These are phyloP conservation scores for Colletotrichum limetticola DNA, from an alignment of 2,329 filamentous ascomycete species.

Conservation along the genomic window DNA sequence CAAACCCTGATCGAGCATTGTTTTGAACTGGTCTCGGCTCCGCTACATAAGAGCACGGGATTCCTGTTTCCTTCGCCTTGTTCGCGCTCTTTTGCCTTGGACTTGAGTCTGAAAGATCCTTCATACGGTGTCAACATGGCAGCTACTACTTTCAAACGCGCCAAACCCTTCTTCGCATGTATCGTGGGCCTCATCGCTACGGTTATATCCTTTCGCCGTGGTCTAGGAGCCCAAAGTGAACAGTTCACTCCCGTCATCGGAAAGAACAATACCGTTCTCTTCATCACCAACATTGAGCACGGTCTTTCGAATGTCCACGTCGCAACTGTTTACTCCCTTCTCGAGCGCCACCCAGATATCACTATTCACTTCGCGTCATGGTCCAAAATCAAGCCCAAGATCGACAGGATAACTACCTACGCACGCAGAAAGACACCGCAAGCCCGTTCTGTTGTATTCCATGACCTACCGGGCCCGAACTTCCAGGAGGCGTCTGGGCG, in stretches of 20 bases:
- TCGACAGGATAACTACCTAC: constrained; percentile 30
- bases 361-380: constrained; percentile 50
- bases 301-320: constrained; percentile 51
- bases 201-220: background rate
- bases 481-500: constrained; percentile 35
- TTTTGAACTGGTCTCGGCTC: too few species aligned
- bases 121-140: constrained; percentile 4
- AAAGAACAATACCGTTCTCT: constrained; percentile 45
- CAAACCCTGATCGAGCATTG: too few species aligned
- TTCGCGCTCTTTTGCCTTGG: background rate
- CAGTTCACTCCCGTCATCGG: constrained; percentile 22
- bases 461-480: constrained; percentile 38
- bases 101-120: background rate
- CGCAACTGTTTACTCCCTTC: constrained; percentile 46
- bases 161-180: background rate
- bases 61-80: background rate
- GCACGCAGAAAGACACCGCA: constrained; percentile 34
- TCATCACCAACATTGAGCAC: constrained; percentile 45
- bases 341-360: constrained; percentile 45
- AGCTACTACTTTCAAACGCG: background rate
- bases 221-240: background rate
- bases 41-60: too few species aligned
- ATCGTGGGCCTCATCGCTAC: background rate
- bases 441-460: constrained; percentile 38
- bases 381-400: constrained; percentile 23